Base-by-base conservation (phyloP, 2,329 filamentous ascomycete genomes). In the Diaporthe humulicola region DNA sequence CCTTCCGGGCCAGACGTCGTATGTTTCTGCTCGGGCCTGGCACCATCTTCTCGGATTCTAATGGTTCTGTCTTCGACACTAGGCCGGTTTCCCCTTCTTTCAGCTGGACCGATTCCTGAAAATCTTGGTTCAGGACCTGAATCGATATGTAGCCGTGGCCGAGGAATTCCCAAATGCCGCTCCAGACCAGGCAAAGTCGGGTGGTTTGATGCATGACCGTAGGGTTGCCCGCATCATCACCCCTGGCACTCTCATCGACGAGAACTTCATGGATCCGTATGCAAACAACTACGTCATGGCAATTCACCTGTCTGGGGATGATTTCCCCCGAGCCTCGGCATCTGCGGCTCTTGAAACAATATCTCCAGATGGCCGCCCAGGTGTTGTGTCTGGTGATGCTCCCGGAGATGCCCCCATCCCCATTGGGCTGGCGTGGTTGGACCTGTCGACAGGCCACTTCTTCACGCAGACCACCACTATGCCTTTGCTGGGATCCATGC, bases 201-300 rank as follows among this genome's bases (percentile, higher is more conserved):
- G 94, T 19, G 95, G 95, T 4, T 86, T 96, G 77, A 88, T 96
- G 87, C 97, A 97, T 82, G 94, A 97, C 81, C 93, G 97, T 36
- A 92, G 88, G 78, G 95, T 99, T 19, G 91, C 94, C 25, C 92
- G 97, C 74, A 93, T 99, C 78, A 92, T 99, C 80, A 98, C 97
- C 0, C 95, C 97, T 1, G 97, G 97, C 28, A 99, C 97, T 1
- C 87, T 99, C 71, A 98, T 99, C 78, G 97, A 99, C 83, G 97
- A 99, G 84, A 96, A 95, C 79, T 99, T 98, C 83, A 95, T 99
- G 88, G 95, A 98, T 81, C 95, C 95, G 1, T 96, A 94, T 81
- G 92, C 94, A 79, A 98, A 97, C 84, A 98, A 98, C 82, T 99
- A 96, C 82, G 88, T 98, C 45, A 90, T 98, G 82, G 93, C 94